Evolutionary conservation across 73 alveolate genomes (phyloP), one percentile per base, ranked within the genome.

Genomic region (Symbiodinium pilosum): DNA sequence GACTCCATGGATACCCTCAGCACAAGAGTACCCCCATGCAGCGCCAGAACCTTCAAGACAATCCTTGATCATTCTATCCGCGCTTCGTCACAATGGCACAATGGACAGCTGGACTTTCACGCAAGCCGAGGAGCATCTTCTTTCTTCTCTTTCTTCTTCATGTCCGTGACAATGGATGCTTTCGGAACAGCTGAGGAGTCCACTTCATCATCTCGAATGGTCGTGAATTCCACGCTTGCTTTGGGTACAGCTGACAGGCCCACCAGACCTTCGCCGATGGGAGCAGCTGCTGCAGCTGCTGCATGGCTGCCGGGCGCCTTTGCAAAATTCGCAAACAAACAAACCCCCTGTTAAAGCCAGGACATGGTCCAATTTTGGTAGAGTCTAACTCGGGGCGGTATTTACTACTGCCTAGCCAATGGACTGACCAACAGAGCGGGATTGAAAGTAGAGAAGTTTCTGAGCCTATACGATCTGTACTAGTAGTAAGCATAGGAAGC

Each of bases 271-370:
- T 54, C n/a, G 71, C 34, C 71, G 34, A 54, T 7, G 71, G 28
- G 28, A 6, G 69, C 11, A 28, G 71, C 71, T 54, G 71, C 71
- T n/a, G n/a, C n/a, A n/a, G n/a, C n/a, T n/a, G n/a, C n/a, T 30
- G 71, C 71, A 54, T 5, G 71, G 71, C 71, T 54, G 71, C 71
- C 71, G 71, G 71, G 71, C 71, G n/a, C 71, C 71, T 54, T 54
- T 54, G 71, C 18, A 54, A 54, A 24, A 54, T n/a, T n/a, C n/a
- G n/a, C n/a, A n/a, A n/a, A n/a, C n/a, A n/a, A n/a, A n/a, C n/a
- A n/a, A n/a, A n/a, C n/a, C n/a, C n/a, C n/a, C n/a, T n/a, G n/a
- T n/a, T n/a, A n/a, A n/a, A n/a, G n/a, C n/a, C n/a, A n/a, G n/a
- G n/a, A n/a, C n/a, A n/a, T n/a, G n/a, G n/a, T n/a, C n/a, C n/a